Percentiles rank a stretch among this genome's conserved stretches.
phyloP scores from a whole-genome alignment of 345 rosid species.

The Heritiera fomes region DNA sequence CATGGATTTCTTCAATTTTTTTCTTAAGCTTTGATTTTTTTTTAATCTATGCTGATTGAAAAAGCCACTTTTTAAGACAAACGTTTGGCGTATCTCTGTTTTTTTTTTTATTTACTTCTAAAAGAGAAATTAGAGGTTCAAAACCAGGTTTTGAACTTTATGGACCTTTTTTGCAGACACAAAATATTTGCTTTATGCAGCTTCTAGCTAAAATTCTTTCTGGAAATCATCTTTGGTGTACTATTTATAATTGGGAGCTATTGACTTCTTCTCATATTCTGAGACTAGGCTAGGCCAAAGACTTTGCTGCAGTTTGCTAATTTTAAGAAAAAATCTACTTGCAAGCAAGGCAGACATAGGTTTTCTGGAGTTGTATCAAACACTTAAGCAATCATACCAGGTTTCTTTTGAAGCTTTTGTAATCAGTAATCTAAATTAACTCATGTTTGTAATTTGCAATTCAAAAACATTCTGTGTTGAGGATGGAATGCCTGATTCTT shows the following conservation, averaged over 20 bases:
- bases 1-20: background rate
- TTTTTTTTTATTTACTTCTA: background rate
- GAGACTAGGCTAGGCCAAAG: background rate
- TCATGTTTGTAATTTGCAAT: background rate
- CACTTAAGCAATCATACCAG: background rate
- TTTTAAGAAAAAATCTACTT: background rate
- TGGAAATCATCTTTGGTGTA: background rate
- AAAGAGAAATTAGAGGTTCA: slow-evolving; percentile 13
- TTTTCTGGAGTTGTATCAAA: background rate
- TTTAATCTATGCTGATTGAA: background rate
- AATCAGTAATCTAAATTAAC: background rate
- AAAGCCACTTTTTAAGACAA: background rate
- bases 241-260: background rate
- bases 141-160: background rate
- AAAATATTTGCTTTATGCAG: background rate
- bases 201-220: background rate
- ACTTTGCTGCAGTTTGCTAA: background rate
- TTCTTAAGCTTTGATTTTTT: background rate
- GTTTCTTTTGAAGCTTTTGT: background rate
- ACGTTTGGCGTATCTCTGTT: background rate
- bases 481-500: background rate
- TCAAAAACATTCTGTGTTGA: background rate
- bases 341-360: background rate
- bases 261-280: background rate
- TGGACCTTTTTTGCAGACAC: slow-evolving; percentile 1